Percentiles rank a stretch among this genome's conserved stretches.
Evolutionary conservation across 2,329 filamentous ascomycete genomes (phyloP).

Genomic region (Pleoardoris graminearum): DNA sequence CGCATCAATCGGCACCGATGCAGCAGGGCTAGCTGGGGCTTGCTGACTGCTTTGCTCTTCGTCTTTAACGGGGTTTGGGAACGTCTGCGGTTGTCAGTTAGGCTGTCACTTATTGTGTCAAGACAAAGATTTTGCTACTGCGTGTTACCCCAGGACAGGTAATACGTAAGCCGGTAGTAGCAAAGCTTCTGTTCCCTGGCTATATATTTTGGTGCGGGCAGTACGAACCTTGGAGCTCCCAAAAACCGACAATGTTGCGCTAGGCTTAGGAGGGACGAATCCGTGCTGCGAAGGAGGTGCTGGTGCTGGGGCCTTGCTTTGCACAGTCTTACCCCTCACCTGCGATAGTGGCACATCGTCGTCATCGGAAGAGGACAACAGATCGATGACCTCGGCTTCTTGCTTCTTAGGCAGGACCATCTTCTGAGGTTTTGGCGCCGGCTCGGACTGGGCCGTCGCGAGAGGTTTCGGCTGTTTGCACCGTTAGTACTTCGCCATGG

Average conservation of each 20-base stretch:
- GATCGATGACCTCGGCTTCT: not conserved
- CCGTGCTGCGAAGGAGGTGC: not conserved
- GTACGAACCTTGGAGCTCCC: not conserved
- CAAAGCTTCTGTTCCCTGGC: no score
- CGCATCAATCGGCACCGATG: no score
- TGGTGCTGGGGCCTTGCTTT: not conserved
- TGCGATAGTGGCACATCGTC: slow-evolving; percentile 7
- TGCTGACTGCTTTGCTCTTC: not conserved
- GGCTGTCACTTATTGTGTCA: no score
- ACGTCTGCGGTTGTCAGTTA: not conserved
- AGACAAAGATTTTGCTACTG: no score
- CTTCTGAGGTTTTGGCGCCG: not conserved
- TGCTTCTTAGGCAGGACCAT: not conserved
- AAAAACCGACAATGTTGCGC: not conserved
- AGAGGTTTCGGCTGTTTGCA: not conserved
- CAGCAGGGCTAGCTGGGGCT: not conserved
- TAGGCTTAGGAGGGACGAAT: not conserved
- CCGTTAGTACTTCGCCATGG: not conserved
- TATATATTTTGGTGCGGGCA: no score
- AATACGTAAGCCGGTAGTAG: no score
- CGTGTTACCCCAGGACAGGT: no score
- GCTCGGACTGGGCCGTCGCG: not conserved
- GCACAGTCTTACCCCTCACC: not conserved
- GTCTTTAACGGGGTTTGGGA: not conserved
- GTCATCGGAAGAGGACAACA: slow-evolving; percentile 11